Evolutionary conservation across 768 basidiomycete species (phyloP), one percentile per base, ranked within the genome.

Genomic region (Amanita molliuscula): DNA sequence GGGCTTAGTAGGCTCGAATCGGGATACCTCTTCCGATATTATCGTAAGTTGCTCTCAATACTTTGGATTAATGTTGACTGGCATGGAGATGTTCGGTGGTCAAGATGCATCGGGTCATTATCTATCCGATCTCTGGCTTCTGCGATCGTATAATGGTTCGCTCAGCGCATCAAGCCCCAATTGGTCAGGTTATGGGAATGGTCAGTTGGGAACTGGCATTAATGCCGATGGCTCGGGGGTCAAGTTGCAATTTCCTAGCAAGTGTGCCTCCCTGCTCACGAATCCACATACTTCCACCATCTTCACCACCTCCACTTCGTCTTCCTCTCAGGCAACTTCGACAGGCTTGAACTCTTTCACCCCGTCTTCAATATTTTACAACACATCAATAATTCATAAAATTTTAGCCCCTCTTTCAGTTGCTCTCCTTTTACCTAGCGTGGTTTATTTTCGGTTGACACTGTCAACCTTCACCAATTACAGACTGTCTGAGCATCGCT

Each of bases 41-140:
- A 73, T 91, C 40, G 77, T 77, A 56, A 44, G 72, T 63, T 18
- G 11, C 20, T 28, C 34, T 26, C 47, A 35, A 23, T 47, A 15
- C 26, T 41, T 35, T 45, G 21, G 44, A 29, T 53, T 35, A 43
- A 36, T 42, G 35, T 5, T 33, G 20, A 44, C 28, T n/a, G 26
- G 28, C 25, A 28, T n/a, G 8, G 5, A 75, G 74, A 63, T 90
- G 8, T 91, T 88, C 55, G 88, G 88, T 29, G 88, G 88, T 35
- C 75, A 75, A 56, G 85, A 88, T 60, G 67, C 70, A 38, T 61
- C 67, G 49, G 88, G 88, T 11, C 76, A 69, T 21, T 81, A 85
- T 59, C 69, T 88, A 3, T 75, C 79, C 35, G 88, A 91, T 50
- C 59, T 91, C 9, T 91, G 88, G 88, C 61, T 91, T 6, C 70